phyloP scores from a whole-genome alignment of 1,284 basidiomycete genomes.

The Sphagnurus paluster region DNA sequence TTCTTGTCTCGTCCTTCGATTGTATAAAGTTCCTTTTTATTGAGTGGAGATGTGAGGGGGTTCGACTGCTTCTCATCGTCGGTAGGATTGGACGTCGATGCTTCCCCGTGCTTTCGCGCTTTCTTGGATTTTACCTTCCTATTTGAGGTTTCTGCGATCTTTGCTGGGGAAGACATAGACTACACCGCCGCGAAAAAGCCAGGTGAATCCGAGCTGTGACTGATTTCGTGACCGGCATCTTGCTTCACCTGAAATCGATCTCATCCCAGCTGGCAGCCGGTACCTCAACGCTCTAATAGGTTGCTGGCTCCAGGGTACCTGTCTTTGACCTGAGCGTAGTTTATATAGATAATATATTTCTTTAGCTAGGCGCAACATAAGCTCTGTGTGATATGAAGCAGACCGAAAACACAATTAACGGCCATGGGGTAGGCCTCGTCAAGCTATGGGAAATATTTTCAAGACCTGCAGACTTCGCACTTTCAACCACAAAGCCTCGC shows the following conservation, averaged over 20 bases:
- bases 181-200: too few species aligned
- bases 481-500: too few species aligned
- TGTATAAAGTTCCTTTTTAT: neutral
- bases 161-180: neutral
- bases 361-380: neutral
- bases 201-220: too few species aligned
- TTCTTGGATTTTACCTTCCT: conserved; percentile 7
- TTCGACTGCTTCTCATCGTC: conserved; percentile 9
- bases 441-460: too few species aligned
- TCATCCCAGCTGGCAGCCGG: too few species aligned
- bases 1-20: conserved; percentile 16
- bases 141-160: neutral
- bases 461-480: too few species aligned
- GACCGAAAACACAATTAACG: neutral
- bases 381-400: neutral
- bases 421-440: too few species aligned
- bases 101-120: neutral
- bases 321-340: neutral
- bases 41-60: neutral
- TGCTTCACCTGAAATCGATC: too few species aligned
- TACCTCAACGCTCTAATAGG: neutral
- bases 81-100: neutral
- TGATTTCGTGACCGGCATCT: too few species aligned
- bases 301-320: neutral
- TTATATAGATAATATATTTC: neutral